A percentile compares a stretch with the other conserved stretches of the same genome.
Evolutionary conservation across 768 basidiomycete genomes (phyloP).

Genomic region (Mycena leptocephala): DNA sequence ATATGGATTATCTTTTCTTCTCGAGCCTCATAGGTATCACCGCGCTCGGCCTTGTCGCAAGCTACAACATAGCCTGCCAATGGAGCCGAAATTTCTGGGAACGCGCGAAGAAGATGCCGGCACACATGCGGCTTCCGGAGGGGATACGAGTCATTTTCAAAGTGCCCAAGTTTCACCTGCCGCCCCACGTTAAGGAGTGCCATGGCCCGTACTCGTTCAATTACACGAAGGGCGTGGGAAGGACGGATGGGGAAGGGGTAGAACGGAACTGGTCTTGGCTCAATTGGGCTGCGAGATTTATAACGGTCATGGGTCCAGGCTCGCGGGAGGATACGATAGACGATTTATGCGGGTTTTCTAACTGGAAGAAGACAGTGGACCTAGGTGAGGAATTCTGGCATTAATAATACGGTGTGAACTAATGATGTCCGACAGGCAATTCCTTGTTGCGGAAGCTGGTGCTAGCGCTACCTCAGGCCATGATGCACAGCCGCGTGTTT

Average conservation of each 20-base stretch:
- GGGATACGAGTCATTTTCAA: not conserved
- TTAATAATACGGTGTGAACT: too few species aligned
- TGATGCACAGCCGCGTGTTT: conserved; percentile 23
- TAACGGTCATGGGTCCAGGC: conserved; percentile 35
- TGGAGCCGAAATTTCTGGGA: conserved; percentile 30
- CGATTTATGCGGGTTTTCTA: conserved; percentile 31
- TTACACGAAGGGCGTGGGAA: conserved; percentile 31
- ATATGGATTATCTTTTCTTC: conserved; percentile 41
- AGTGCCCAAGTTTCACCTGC: conserved; percentile 44
- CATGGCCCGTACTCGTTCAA: conserved; percentile 35
- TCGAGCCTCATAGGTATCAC: conserved; percentile 11
- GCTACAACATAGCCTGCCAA: conserved; percentile 47
- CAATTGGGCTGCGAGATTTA: conserved; percentile 28
- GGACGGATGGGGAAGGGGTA: conserved; percentile 40
- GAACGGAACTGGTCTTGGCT: conserved; percentile 36
- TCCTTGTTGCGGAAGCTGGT: conserved; percentile 5
- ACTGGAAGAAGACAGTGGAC: conserved; percentile 21
- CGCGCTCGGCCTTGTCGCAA: not conserved
- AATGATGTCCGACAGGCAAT: not conserved
- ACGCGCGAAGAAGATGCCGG: conserved; percentile 27
- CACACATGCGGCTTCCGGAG: not conserved
- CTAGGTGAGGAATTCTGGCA: not conserved
- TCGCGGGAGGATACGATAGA: conserved; percentile 31
- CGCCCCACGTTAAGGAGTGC: conserved; percentile 29
- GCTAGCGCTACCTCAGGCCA: conserved; percentile 33